A percentile compares a stretch with the other conserved stretches of the same genome.
These are phyloP conservation scores for Plantago elongata DNA, from an alignment of 257 asterid genomes.

Conservation along the genomic window DNA sequence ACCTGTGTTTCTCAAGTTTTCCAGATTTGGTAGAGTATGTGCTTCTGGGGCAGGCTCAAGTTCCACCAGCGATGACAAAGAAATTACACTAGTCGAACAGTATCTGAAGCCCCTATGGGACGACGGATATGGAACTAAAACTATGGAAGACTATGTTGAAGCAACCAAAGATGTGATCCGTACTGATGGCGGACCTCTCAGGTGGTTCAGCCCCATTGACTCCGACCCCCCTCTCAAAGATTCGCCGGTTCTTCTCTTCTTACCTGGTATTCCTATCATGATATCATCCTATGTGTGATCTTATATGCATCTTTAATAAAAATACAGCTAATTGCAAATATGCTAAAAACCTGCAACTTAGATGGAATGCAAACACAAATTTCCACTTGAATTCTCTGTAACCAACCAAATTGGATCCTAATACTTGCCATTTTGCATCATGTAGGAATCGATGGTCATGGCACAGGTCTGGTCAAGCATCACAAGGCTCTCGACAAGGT, in stretches of 20 bases:
- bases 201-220: conserved; percentile 59
- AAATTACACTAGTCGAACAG: conserved; percentile 12
- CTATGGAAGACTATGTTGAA: conserved; percentile 39
- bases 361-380: no score
- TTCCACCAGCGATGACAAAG: conserved; percentile 3
- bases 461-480: conserved; percentile 56
- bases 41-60: conserved; percentile 1
- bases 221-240: conserved; percentile 40
- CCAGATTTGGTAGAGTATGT: background rate
- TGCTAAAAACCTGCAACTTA: no score
- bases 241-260: conserved; percentile 53
- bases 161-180: conserved; percentile 34
- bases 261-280: conserved; percentile 40
- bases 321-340: no score
- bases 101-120: conserved; percentile 47
- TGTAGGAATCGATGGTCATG: conserved; percentile 63
- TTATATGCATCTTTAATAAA: no score
- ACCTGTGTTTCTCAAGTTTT: background rate
- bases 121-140: conserved; percentile 55
- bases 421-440: background rate
- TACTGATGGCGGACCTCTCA: conserved; percentile 47
- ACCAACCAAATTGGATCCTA: no score
- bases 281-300: no score
- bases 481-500: conserved; percentile 64
- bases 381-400: no score